Percentiles rank a stretch among this genome's conserved stretches.
phyloP scores from a whole-genome alignment of 2,329 filamentous ascomycete species.

The Chaetothyriales sp. region DNA sequence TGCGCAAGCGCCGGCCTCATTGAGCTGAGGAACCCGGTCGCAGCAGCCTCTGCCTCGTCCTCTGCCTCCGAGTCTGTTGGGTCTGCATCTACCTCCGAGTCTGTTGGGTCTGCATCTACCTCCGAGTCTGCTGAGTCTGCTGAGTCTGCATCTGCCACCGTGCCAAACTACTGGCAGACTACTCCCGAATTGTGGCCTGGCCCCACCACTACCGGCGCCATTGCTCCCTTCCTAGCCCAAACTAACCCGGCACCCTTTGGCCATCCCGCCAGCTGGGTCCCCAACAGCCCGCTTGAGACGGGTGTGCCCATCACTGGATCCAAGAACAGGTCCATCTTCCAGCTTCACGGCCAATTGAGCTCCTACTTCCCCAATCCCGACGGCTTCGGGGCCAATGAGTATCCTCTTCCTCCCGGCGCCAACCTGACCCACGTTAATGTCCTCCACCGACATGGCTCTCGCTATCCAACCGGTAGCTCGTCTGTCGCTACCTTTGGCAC shows the following conservation, averaged over 20 bases:
- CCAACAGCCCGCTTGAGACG: slow-evolving; percentile 57
- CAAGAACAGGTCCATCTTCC: slow-evolving; percentile 51
- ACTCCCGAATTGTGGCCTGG: slow-evolving; percentile 11
- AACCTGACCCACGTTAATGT: slow-evolving; percentile 58
- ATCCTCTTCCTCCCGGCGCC: slow-evolving; percentile 45
- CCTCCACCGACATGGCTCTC: slow-evolving; percentile 56
- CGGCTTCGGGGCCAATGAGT: slow-evolving; percentile 61
- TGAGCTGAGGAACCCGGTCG: not conserved
- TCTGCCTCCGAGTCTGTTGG: too few species aligned
- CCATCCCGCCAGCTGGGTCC: slow-evolving; percentile 44
- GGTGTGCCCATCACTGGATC: slow-evolving; percentile 48
- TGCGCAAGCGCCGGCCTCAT: slow-evolving; percentile 7
- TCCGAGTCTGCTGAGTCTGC: not conserved
- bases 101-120: too few species aligned
- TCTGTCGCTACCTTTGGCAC: slow-evolving; percentile 41
- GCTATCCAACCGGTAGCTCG: slow-evolving; percentile 52
- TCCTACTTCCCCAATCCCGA: slow-evolving; percentile 53
- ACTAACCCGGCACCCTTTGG: slow-evolving; percentile 51
- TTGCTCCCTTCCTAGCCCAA: slow-evolving; percentile 54
- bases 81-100: too few species aligned
- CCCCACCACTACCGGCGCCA: slow-evolving; percentile 41
- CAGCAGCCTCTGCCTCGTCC: too few species aligned
- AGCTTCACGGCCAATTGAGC: slow-evolving; percentile 52
- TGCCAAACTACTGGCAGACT: slow-evolving; percentile 15
- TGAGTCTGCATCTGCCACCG: slow-evolving; percentile 3